Percentiles rank a stretch among this genome's conserved stretches.
These are phyloP conservation scores for Madurella fahalii DNA, from an alignment of 2,329 filamentous ascomycete genomes.

Conservation along the genomic window DNA sequence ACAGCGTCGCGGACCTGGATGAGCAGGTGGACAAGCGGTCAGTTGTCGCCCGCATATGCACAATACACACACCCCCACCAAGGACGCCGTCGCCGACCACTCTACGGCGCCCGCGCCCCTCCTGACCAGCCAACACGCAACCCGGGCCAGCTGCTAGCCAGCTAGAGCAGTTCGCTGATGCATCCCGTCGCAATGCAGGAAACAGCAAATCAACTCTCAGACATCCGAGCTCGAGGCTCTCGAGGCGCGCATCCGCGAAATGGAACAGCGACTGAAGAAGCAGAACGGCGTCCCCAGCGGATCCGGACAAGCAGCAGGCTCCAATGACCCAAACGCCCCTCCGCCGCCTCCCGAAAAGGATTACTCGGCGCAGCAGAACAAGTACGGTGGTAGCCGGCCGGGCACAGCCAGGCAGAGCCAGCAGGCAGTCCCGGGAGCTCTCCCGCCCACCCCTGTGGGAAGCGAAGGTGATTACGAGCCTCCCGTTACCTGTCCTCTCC, in stretches of 20 bases:
- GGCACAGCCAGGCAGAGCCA: constrained; percentile 49
- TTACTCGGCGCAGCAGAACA: constrained; percentile 24
- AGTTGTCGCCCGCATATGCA: constrained; percentile 31
- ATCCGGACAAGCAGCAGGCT: constrained; percentile 29
- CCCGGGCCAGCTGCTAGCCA: too few relatives aligned
- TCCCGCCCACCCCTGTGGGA: constrained; percentile 57
- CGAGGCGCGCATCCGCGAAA: constrained; percentile 76
- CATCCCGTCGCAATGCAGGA: constrained; percentile 55
- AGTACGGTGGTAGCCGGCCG: constrained; percentile 47
- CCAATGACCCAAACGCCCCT: constrained; percentile 23
- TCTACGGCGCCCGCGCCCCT: constrained; percentile 11
- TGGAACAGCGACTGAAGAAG: constrained; percentile 70
- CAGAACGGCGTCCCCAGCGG: constrained; percentile 13
- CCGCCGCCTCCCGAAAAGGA: constrained; percentile 30
- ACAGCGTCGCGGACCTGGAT: constrained; percentile 43
- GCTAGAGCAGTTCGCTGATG: constrained; percentile 9
- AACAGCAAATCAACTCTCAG: constrained; percentile 70
- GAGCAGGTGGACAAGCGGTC: constrained; percentile 78
- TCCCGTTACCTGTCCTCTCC: constrained; percentile 31
- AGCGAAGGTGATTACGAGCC: constrained; percentile 58
- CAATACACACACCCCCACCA: constrained; percentile 13
- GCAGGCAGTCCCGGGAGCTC: constrained; percentile 52
- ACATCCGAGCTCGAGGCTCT: constrained; percentile 79
- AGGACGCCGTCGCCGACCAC: neutral
- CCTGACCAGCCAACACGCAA: neutral